phyloP scores from a whole-genome alignment of 2,329 filamentous ascomycete genomes.

The Ophiocordyceps robertsii region DNA sequence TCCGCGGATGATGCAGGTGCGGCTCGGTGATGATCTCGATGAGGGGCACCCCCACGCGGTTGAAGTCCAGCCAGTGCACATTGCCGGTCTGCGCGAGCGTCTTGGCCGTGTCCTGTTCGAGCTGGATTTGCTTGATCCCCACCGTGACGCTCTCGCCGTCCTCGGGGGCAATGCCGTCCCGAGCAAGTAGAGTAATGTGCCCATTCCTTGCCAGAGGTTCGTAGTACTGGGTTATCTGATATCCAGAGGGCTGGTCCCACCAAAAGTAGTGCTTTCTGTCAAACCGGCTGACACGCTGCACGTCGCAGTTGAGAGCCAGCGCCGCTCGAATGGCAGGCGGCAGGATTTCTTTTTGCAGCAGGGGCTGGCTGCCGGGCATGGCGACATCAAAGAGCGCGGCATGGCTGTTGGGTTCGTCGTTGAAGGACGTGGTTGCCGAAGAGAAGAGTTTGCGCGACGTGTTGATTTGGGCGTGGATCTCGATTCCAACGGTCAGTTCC shows the following conservation, averaged over 20 bases:
- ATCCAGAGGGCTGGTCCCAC: slow-evolving; percentile 92
- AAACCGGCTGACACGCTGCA: slow-evolving; percentile 69
- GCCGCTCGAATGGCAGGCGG: slow-evolving; percentile 86
- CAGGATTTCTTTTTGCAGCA: slow-evolving; percentile 71
- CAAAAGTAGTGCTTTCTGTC: slow-evolving; percentile 99
- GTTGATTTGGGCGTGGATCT: slow-evolving; percentile 94
- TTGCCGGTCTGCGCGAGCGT: slow-evolving; percentile 66
- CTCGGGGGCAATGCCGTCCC: slow-evolving; percentile 68
- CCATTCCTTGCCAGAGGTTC: slow-evolving; percentile 58
- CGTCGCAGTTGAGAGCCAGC: slow-evolving; percentile 64
- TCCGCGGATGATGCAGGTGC: slow-evolving; percentile 73
- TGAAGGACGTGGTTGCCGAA: slow-evolving; percentile 47
- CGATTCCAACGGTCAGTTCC: slow-evolving; percentile 92
- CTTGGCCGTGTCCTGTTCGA: slow-evolving; percentile 97
- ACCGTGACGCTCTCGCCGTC: slow-evolving; percentile 59
- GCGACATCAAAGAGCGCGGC: slow-evolving; percentile 82
- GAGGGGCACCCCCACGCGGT: slow-evolving; percentile 78
- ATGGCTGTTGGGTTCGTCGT: slow-evolving; percentile 67
- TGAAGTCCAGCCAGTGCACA: slow-evolving; percentile 78
- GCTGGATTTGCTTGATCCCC: slow-evolving; percentile 85
- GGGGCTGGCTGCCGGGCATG: slow-evolving; percentile 76
- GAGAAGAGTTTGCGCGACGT: slow-evolving; percentile 86
- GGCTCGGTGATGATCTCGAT: slow-evolving; percentile 93
- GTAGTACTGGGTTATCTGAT: slow-evolving; percentile 97
- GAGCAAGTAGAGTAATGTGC: slow-evolving; percentile 50